Evolutionary conservation across 2,329 filamentous ascomycete species (phyloP), one percentile per base, ranked within the genome.

Genomic region (Trichophyton equinum): DNA sequence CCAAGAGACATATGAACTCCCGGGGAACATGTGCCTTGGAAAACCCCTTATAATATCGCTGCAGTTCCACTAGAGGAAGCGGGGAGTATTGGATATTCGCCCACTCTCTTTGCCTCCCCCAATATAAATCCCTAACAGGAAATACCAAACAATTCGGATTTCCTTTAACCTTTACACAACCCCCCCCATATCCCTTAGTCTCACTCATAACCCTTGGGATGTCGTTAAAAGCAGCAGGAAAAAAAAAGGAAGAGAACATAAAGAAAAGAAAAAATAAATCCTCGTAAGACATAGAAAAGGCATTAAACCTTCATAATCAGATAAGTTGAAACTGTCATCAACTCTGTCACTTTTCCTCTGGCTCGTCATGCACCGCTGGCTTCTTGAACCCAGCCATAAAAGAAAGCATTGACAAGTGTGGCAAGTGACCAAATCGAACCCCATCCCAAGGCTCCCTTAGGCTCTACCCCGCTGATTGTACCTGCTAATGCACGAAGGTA

Each of bases 401-500:
- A 63, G 46, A 65, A 61, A 4, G 72, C 73, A 33, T 68, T 67
- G 8, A 63, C 62, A 61, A 71, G 44, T 1, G 67, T 68, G 3
- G 71, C 87, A 22, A 79, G 67, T n/a, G 82, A 82, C 90, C 90
- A 96, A 40, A 92, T 78, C 22, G 77, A 77, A 1, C 88, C 85
- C 79, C 91, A 97, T 0, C 81, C 82, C 2, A 79, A 75, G 1
- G 91, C 89, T 9, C 91, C 92, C 0, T 77, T 67, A 3, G 82
- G 64, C 67, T 91, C 87, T 9, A 89, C 83, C 3, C 89, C 87
- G 51, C 83, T 78, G 20, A 96, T 76, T 0, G 84, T 87, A 60
- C 84, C 78, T 55, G 79, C 81, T 25, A 85, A 82, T 68, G 82
- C 46, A 91, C 74, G 62, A 86, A 84, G 0, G 80, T 82, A 67